Base-by-base conservation (phyloP, 257 asterid species). In the Eucommia ulmoides region DNA sequence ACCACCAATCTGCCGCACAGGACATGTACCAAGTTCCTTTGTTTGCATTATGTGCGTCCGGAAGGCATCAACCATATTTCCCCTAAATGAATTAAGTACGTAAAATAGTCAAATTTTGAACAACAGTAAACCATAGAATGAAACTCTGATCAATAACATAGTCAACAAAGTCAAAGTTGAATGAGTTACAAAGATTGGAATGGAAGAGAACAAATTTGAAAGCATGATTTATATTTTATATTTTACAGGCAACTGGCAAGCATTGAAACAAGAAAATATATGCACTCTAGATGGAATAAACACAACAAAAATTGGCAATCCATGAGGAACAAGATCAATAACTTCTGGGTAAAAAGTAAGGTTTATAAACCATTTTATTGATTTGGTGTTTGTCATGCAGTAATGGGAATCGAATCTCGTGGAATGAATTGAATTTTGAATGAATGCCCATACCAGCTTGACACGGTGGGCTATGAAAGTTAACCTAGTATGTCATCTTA, bases 21-120 rank as follows among this genome's bases (percentile, higher is more conserved):
- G 99, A 66, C 99, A 91, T 38, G 94, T 80, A 22, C 99, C 99
- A 56, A 91, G 99, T 69, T 91, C 99, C 78, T 91, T 91, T 33
- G 96, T 86, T 75, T 91, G 99, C 99, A 91, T 91, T 58, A 91
- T 91, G 62, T 91, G 99, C 60, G 60, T 74, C 49, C 99, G 88
- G 58, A 91, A 91, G 59, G 99, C 99, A 81, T 91, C 96, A 63
- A 91, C 99, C 99, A 91, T 91, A 69, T 91, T 91, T 49, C 96
- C 99, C 72, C 99, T 91, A 75, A 50, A 56, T 1, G 52, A 46
- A 66, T 57, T 35, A 54, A 63, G n/a, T n/a, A n/a, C n/a, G n/a
- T n/a, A n/a, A n/a, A n/a, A n/a, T n/a, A n/a, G n/a, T n/a, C n/a
- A n/a, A n/a, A n/a, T n/a, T n/a, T n/a, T n/a, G n/a, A n/a, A 42